phyloP scores from a whole-genome alignment of 257 asterid genomes.

The Lavandula angustifolia region DNA sequence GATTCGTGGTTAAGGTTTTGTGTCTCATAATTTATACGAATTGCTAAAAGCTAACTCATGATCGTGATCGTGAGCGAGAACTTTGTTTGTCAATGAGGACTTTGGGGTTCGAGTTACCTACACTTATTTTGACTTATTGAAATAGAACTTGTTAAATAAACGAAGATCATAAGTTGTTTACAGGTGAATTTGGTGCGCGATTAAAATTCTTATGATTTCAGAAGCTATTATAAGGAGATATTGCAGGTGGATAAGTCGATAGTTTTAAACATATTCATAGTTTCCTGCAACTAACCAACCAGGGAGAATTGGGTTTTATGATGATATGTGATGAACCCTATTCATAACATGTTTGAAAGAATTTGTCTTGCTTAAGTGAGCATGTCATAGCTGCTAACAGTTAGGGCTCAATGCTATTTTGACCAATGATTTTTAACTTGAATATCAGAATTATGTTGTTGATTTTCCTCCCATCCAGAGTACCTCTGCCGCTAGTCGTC shows the following conservation, averaged over 20 bases:
- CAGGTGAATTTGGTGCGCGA: slow-evolving; percentile 2
- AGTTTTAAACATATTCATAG: neutral
- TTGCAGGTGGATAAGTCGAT: neutral
- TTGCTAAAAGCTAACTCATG: neutral
- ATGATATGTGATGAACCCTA: neutral
- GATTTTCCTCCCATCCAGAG: neutral
- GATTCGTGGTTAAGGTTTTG: slow-evolving; percentile 4
- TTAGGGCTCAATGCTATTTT: neutral
- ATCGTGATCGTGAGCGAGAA: slow-evolving; percentile 13
- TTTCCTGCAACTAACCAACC: neutral
- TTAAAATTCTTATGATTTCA: slow-evolving; percentile 19
- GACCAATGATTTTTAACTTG: slow-evolving; percentile 8
- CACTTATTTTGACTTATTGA: neutral
- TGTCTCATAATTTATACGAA: slow-evolving; percentile 7
- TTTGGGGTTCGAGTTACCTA: slow-evolving; percentile 19
- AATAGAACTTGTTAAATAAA: neutral
- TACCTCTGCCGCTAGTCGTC: neutral
- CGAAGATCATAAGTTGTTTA: neutral
- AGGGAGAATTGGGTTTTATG: neutral
- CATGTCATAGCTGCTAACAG: neutral
- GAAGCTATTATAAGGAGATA: slow-evolving; percentile 12
- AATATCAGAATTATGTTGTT: neutral
- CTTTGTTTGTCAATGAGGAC: slow-evolving; percentile 2
- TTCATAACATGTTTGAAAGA: neutral
- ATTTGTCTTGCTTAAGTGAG: slow-evolving; percentile 8